Evolutionary conservation across 2,329 filamentous ascomycete species (phyloP), one percentile per base, ranked within the genome.

Genomic region (Colletotrichum somersetense): DNA sequence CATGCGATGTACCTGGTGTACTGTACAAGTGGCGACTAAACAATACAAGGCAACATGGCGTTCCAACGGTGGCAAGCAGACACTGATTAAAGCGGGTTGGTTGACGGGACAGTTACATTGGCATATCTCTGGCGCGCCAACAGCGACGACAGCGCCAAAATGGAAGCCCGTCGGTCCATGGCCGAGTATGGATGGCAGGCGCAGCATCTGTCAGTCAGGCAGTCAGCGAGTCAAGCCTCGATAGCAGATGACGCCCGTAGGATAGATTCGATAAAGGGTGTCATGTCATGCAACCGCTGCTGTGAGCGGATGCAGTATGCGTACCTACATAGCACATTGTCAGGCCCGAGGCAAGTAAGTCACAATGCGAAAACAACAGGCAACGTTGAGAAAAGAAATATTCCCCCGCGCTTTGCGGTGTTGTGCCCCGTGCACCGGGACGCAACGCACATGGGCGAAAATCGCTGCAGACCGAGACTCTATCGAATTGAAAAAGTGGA

Each of bases 401-500:
- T 42, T 18, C 56, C 16, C 50, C 52, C 38, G 23, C 26, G 30
- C 52, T 42, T 30, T 57, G 42, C 42, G 18, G 42, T 44, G 35
- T 11, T 40, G 40, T 42, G 64, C 42, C n/a, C 57, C 57, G 64
- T 62, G 57, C 68, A 38, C 26, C 61, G 30, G 62, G 48, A 42
- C n/a, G 46, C 53, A 14, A 48, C 26, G 10, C 10, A 40, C 38
- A 46, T 44, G 35, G 46, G 30, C 42, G 68, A 64, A 68, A 69
- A 72, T 71, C 68, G n/a, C 64, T 71, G 68, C 58, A 68, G 65
- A 59, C 23, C 23, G 23, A 69, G 69, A 64, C 65, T 72, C 16
- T 48, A 72, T 72, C 69, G 66, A 64, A 69, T 69, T 72, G 53
- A 40, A 72, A 72, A 72, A 72, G 65, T 72, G 69, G 69, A 55